Base-by-base conservation (phyloP, 371 early-diverging fungal genomes). In the Mucor plumbeus region DNA sequence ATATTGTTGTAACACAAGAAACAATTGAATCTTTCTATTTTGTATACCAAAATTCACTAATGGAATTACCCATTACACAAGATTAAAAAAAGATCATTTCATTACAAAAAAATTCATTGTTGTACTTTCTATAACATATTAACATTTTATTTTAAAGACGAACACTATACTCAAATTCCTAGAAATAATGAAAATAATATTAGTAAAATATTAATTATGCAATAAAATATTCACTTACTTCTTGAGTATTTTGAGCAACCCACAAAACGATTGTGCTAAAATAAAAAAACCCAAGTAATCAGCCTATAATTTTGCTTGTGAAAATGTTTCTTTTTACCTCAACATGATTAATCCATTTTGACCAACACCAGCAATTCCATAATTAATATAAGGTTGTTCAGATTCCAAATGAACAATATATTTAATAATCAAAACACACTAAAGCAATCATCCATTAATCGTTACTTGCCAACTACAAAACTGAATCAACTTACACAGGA, bases 401-500 rank as follows among this genome's bases (percentile, higher is more conserved):
- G 84, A 76, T 1, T 87, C 90, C 11, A 87, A 82, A 36, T 72
- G 64, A 15, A 83, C 73, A 53, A 91, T 73, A 65, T 92, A 92
- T 63, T 94, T 94, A 65, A 94, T 70, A 55, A 85, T 84, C 76
- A 91, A 75, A 8, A 91, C 85, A 43, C 90, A 88, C 93, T 91
- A 71, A 57, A 19, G 38, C 3, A 71, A 31, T 8, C 14, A 54
- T 59, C 39, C 43, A 48, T 17, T 21, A 21, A 3, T 41, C 35
- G 4, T 0, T 13, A 6, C 15, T 17, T 10, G 10, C 13, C 38
- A 11, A 59, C n/a, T 26, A 17, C 26, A 40, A 13, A 38, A 7
- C 17, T n/a, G n/a, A 7, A 7, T 48, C n/a, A 9, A 75, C 87
- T 76, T 81, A 91, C 92, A 63, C 88, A 77, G 9, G 90, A 87